A percentile compares a stretch with the other conserved stretches of the same genome.
Conservation (phyloP, 2,329 filamentous ascomycete genomes). For the Aspergillus sp. region DNA sequence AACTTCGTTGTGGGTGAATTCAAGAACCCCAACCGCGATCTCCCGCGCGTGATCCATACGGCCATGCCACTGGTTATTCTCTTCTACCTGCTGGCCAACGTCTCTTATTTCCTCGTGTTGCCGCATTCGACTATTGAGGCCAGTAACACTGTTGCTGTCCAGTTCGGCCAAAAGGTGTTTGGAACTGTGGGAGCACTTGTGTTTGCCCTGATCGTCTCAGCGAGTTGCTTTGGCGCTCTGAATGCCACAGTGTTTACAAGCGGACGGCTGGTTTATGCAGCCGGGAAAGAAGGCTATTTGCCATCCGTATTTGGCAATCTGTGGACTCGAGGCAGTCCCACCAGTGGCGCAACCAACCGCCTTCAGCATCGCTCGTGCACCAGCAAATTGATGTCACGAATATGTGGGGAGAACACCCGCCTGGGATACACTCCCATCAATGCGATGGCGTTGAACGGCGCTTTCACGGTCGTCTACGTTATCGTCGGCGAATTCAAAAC, state of each 20-base stretch:
- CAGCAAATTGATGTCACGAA: conserved; percentile 57
- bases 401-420: conserved; percentile 73
- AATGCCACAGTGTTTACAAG: conserved; percentile 95
- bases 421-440: conserved; percentile 94
- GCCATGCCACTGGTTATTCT: conserved; percentile 93
- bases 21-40: conserved; percentile 82
- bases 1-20: conserved; percentile 99
- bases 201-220: conserved; percentile 83
- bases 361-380: conserved; percentile 53
- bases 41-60: conserved; percentile 93
- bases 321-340: conserved; percentile 57
- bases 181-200: conserved; percentile 78
- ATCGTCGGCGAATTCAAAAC: conserved; percentile 86
- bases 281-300: conserved; percentile 92
- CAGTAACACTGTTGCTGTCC: conserved; percentile 92
- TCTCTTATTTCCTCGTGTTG: conserved; percentile 92
- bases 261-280: conserved; percentile 86
- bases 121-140: conserved; percentile 76
- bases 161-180: conserved; percentile 88
- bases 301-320: conserved; percentile 80
- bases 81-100: conserved; percentile 85
- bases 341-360: conserved; percentile 30
- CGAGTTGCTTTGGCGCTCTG: conserved; percentile 89
- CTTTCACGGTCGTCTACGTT: conserved; percentile 74
- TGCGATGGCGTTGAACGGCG: conserved; percentile 78